Evolutionary conservation across 192 early-diverging fungal genomes (phyloP).

Genomic region (Backusella westeae): DNA sequence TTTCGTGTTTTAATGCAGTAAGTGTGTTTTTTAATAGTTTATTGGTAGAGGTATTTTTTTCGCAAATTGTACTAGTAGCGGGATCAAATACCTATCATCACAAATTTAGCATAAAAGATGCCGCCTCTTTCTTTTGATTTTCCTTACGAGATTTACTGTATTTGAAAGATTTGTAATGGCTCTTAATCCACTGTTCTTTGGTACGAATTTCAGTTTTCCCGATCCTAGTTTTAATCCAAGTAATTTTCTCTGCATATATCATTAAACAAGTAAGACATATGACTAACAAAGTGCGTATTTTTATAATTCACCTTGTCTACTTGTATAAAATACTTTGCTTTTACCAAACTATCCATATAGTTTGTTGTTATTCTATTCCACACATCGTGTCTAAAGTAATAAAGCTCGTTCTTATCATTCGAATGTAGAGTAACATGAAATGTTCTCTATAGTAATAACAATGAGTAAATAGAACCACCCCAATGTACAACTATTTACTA

Average conservation of each 20-base stretch:
- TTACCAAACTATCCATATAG: neutral
- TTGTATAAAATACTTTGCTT: neutral
- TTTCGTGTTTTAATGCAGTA: neutral
- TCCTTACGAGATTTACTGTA: neutral
- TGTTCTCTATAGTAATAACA: neutral
- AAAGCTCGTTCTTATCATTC: neutral
- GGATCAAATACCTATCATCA: neutral
- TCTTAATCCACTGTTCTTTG: neutral
- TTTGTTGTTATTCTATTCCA: neutral
- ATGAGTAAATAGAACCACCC: neutral
- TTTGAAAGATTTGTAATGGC: neutral
- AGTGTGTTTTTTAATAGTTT: neutral
- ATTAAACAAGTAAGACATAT: neutral
- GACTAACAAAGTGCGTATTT: neutral
- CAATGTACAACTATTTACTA: neutral
- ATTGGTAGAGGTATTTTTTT: neutral
- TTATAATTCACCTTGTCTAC: neutral
- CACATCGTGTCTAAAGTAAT: neutral
- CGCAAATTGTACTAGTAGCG: neutral
- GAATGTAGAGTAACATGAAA: neutral
- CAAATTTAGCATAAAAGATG: too few relatives aligned
- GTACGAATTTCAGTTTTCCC: neutral
- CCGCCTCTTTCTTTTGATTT: neutral
- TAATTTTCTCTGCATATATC: neutral
- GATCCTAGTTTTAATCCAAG: neutral